These are phyloP conservation scores for Tulasnella sp. DNA, from an alignment of 768 basidiomycete species.

Conservation along the genomic window DNA sequence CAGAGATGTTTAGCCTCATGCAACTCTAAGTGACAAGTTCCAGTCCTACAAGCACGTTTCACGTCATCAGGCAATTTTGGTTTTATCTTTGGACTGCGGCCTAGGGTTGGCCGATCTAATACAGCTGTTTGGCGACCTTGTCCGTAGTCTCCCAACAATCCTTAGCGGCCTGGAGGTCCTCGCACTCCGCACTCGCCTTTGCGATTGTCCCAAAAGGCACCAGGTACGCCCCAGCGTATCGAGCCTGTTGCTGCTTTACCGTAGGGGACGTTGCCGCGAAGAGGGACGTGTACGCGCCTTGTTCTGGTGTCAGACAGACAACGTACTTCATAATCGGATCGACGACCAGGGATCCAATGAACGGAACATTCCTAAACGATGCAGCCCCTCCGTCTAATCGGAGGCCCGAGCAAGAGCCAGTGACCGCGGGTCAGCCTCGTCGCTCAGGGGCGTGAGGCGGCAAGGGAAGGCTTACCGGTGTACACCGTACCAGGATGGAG, in stretches of 20 bases:
- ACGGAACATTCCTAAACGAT: neutral
- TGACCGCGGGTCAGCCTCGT: neutral
- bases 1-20: too few relatives aligned
- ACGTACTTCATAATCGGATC: neutral
- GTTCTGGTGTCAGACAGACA: neutral
- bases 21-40: too few relatives aligned
- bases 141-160: slow-evolving; percentile 20
- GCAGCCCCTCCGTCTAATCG: neutral
- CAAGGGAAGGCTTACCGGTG: neutral
- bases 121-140: neutral
- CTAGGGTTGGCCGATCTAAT: neutral
- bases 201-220: slow-evolving; percentile 18
- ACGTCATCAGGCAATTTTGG: too few relatives aligned
- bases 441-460: neutral
- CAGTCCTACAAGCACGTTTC: too few relatives aligned
- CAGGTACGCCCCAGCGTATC: slow-evolving; percentile 13
- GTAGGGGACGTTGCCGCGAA: slow-evolving; percentile 24
- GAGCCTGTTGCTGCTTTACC: neutral
- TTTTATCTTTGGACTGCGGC: neutral
- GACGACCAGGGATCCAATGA: neutral
- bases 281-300: slow-evolving; percentile 20
- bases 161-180: slow-evolving; percentile 13
- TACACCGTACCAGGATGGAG: slow-evolving; percentile 44
- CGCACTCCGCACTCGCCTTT: slow-evolving; percentile 16
- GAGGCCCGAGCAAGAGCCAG: neutral